A percentile compares a stretch with the other conserved stretches of the same genome.
Conservation (phyloP, 345 rosid genomes). For the Lepidium aucheri region DNA sequence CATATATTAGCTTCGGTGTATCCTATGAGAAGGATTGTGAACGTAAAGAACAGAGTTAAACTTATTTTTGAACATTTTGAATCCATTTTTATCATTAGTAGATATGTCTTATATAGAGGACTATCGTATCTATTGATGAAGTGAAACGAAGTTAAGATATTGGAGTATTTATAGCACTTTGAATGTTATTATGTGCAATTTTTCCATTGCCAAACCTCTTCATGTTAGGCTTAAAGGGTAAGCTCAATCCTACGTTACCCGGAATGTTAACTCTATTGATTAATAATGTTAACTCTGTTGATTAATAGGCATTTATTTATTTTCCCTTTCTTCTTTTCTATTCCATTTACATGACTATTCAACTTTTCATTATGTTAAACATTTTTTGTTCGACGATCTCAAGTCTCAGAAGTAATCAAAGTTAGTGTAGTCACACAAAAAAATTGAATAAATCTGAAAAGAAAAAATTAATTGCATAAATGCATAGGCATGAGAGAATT, state of each 20-base stretch:
- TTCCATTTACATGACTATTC: no score
- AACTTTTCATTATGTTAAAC: no score
- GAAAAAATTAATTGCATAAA: no score
- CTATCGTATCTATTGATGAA: neutral
- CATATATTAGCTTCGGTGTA: neutral
- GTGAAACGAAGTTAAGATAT: neutral
- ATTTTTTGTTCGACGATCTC: no score
- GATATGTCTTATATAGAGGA: neutral
- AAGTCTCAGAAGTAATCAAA: no score
- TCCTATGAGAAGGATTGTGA: neutral
- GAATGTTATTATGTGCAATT: neutral
- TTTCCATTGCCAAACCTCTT: conserved; percentile 1
- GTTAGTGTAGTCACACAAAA: no score
- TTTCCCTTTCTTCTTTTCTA: neutral
- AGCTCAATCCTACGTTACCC: neutral
- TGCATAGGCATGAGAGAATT: neutral
- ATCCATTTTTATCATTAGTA: neutral
- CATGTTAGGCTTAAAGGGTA: neutral
- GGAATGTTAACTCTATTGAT: neutral
- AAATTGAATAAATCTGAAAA: no score
- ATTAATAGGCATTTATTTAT: neutral
- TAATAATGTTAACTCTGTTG: neutral
- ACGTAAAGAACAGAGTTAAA: neutral
- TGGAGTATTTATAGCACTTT: neutral
- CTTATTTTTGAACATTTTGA: neutral